A percentile compares a stretch with the other conserved stretches of the same genome.
Conservation (phyloP, 805 yeast species). For the Candida takata region DNA sequence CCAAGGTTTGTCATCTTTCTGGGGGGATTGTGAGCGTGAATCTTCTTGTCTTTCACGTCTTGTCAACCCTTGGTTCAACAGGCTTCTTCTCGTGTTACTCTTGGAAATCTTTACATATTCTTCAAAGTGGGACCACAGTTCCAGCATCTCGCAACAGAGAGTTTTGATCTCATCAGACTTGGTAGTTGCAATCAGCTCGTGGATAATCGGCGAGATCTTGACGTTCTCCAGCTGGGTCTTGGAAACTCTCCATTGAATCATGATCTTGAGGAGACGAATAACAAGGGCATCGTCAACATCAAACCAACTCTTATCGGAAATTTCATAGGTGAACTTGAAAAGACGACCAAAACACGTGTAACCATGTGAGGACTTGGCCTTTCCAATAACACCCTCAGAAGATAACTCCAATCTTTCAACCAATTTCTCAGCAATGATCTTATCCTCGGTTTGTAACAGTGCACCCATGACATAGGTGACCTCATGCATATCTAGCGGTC, state of each 20-base stretch:
- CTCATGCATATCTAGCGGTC: conserved; percentile 44
- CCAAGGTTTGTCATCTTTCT: conserved; percentile 1
- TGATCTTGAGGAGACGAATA: conserved; percentile 45
- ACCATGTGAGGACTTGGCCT: conserved; percentile 77
- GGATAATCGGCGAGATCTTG: conserved; percentile 60
- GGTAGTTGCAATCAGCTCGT: conserved; percentile 29
- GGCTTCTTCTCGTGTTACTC: conserved; percentile 12
- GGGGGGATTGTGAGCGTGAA: neutral
- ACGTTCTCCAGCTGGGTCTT: conserved; percentile 71
- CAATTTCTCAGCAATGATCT: conserved; percentile 54
- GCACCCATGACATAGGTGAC: conserved; percentile 78
- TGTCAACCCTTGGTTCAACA: conserved; percentile 12
- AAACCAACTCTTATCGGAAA: conserved; percentile 6
- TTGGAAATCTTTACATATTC: conserved; percentile 86
- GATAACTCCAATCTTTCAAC: conserved; percentile 59
- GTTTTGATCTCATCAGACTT: conserved; percentile 23
- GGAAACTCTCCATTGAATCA: conserved; percentile 59
- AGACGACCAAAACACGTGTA: conserved; percentile 68
- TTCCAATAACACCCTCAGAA: conserved; percentile 43
- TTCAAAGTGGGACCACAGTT: conserved; percentile 66
- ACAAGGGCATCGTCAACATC: conserved; percentile 34
- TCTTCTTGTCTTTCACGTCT: conserved; percentile 11
- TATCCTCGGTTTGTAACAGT: conserved; percentile 69
- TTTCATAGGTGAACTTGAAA: conserved; percentile 31
- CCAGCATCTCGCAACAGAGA: conserved; percentile 41